Conservation (phyloP, 768 basidiomycete genomes). For the Cystobasidium onofrii region DNA sequence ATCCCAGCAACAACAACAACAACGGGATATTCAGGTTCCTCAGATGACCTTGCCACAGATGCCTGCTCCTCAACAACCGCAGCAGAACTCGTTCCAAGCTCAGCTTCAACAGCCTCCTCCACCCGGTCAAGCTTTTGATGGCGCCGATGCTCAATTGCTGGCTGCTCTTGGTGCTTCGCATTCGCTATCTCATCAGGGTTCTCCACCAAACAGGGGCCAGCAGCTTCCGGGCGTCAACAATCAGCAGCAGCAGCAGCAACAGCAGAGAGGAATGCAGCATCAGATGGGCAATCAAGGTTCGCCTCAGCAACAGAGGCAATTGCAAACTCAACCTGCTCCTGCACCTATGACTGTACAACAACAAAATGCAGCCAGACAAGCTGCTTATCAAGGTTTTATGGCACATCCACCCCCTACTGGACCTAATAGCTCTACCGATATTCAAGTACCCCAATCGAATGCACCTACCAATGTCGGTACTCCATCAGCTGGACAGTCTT, state of each 20-base stretch:
- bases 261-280: neutral
- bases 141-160: neutral
- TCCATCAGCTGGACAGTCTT: neutral
- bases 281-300: constrained; percentile 10
- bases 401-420: neutral
- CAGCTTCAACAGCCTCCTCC: constrained; percentile 1
- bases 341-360: constrained; percentile 3
- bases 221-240: neutral
- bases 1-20: neutral
- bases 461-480: neutral
- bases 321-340: neutral
- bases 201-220: neutral
- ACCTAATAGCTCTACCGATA: neutral
- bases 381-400: neutral
- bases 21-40: neutral
- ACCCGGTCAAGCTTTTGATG: neutral
- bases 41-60: neutral
- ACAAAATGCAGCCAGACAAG: constrained; percentile 2
- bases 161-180: neutral
- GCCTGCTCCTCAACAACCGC: neutral
- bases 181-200: neutral
- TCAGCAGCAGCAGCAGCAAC: constrained; percentile 1
- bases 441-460: constrained; percentile 3
- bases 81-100: neutral
- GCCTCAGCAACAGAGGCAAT: constrained; percentile 8